These are phyloP conservation scores for Phytophthora parvispora DNA, from an alignment of 352 stramenopile species.

Conservation along the genomic window DNA sequence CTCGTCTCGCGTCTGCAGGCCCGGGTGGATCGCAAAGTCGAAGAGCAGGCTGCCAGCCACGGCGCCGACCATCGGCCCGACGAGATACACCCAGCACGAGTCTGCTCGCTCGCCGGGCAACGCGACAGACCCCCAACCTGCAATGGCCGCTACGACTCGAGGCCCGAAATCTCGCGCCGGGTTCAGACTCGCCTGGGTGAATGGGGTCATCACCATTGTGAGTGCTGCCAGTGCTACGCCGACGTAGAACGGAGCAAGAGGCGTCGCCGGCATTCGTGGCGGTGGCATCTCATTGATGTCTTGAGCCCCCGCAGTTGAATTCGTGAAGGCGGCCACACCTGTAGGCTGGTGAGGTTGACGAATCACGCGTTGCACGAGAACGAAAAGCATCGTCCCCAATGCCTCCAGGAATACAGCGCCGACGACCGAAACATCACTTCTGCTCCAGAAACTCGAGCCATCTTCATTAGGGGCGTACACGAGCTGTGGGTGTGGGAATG, in stretches of 20 bases:
- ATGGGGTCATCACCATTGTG: conserved; percentile 62
- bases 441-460: conserved; percentile 8
- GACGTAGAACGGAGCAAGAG: conserved; percentile 57
- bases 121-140: conserved; percentile 62
- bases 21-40: conserved; percentile 52
- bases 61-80: conserved; percentile 67
- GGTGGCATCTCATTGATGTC: conserved; percentile 14
- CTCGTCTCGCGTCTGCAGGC: conserved; percentile 33
- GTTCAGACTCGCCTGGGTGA: conserved; percentile 83
- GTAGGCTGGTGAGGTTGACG: conserved; percentile 37
- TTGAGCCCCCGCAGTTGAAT: neutral
- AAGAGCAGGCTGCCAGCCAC: conserved; percentile 62
- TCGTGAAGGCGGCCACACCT: conserved; percentile 24
- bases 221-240: conserved; percentile 58
- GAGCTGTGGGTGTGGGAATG: conserved; percentile 71
- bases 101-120: conserved; percentile 50
- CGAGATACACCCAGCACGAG: conserved; percentile 75
- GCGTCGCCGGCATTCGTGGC: conserved; percentile 13
- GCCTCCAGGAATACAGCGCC: conserved; percentile 67
- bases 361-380: conserved; percentile 70
- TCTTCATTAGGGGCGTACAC: conserved; percentile 15
- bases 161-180: conserved; percentile 84
- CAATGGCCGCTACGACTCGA: conserved; percentile 62
- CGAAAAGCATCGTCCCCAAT: conserved; percentile 66
- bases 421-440: conserved; percentile 42